Conservation (phyloP, 1,284 basidiomycete genomes). For the Leucoagaricus sp. region DNA sequence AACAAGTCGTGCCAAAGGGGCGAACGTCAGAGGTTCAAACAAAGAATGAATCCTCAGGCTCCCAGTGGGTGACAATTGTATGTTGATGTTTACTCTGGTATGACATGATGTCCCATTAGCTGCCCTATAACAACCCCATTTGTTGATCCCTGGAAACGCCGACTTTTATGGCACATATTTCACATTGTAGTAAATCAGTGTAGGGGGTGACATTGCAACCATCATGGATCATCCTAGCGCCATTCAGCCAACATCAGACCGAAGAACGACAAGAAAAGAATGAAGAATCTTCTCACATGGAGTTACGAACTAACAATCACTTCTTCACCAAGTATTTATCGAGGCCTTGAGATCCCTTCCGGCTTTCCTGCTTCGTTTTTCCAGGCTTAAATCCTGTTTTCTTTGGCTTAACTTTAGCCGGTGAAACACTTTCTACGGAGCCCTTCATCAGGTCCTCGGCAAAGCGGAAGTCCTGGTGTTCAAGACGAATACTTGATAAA, state of each 20-base stretch:
- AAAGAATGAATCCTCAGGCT: not conserved
- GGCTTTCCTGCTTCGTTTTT: slow-evolving; percentile 43
- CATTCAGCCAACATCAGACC: slow-evolving; percentile 6
- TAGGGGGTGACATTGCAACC: slow-evolving; percentile 19
- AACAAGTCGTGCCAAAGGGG: slow-evolving; percentile 20
- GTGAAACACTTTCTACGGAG: slow-evolving; percentile 12
- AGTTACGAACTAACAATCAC: slow-evolving; percentile 4
- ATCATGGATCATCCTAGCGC: slow-evolving; percentile 14
- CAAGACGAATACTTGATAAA: slow-evolving; percentile 55
- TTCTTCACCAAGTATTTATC: slow-evolving; percentile 70
- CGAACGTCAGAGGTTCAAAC: slow-evolving; percentile 15
- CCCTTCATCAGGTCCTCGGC: slow-evolving; percentile 69
- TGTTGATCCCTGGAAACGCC: slow-evolving; percentile 7
- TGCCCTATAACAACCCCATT: slow-evolving; percentile 6
- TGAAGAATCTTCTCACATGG: not conserved
- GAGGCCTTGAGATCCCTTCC: slow-evolving; percentile 58
- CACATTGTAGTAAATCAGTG: not conserved
- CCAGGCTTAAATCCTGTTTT: slow-evolving; percentile 15
- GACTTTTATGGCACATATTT: no score
- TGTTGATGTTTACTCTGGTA: slow-evolving; percentile 21
- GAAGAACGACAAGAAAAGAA: not conserved
- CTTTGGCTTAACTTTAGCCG: slow-evolving; percentile 16
- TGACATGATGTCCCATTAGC: not conserved
- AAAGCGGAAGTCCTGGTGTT: slow-evolving; percentile 88
- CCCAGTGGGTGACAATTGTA: not conserved